A percentile compares a stretch with the other conserved stretches of the same genome.
Evolutionary conservation across 2,329 filamentous ascomycete species (phyloP).

Genomic region (Pseudogymnoascus sp.): DNA sequence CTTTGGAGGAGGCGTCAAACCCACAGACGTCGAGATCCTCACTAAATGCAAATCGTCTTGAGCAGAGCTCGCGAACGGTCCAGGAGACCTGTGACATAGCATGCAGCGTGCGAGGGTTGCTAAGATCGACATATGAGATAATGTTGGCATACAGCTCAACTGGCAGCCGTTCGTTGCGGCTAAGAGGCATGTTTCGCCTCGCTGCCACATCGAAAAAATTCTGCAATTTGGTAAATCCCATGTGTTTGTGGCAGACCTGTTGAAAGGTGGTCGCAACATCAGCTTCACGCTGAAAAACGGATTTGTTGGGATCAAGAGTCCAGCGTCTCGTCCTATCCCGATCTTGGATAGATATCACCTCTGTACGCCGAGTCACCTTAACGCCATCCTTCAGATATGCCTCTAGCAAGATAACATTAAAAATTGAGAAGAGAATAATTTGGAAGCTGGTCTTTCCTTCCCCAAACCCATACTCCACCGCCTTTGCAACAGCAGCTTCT

Average conservation of each 20-base stretch:
- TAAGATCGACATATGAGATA: not conserved
- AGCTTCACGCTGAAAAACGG: not conserved
- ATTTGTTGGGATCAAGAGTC: not conserved
- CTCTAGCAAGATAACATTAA: not conserved
- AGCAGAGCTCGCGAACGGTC: not conserved
- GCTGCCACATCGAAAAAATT: not conserved
- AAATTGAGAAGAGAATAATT: not conserved
- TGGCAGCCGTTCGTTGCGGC: not conserved
- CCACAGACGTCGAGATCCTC: not conserved
- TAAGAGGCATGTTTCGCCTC: not conserved
- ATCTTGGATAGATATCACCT: not conserved
- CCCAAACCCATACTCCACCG: not conserved
- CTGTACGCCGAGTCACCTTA: not conserved
- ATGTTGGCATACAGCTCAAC: not conserved
- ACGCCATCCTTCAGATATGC: not conserved
- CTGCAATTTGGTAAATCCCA: not conserved
- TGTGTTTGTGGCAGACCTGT: not conserved
- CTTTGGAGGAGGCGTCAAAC: not conserved
- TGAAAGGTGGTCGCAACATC: not conserved
- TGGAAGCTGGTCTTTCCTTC: not conserved
- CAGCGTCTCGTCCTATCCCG: not conserved
- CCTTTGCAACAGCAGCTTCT: not conserved
- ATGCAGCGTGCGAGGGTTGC: not conserved
- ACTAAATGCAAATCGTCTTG: not conserved
- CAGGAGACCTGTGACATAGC: not conserved